phyloP scores from a whole-genome alignment of 2,329 filamentous ascomycete genomes.

The Exophiala mesophila region DNA sequence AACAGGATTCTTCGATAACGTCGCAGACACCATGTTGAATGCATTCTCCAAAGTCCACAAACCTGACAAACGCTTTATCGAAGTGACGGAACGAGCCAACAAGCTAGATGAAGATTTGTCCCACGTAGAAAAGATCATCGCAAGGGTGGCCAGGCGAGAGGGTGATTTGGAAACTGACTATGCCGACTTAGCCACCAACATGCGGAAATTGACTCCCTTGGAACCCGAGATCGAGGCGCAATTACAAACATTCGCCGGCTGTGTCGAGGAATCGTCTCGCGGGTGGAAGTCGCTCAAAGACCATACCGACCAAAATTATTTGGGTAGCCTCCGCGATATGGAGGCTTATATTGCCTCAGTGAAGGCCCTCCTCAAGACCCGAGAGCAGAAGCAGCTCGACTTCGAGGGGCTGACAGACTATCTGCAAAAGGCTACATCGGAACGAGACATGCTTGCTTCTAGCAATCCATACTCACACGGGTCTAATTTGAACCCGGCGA shows the following conservation, averaged over 20 bases:
- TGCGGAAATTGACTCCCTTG: slow-evolving; percentile 83
- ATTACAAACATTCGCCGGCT: slow-evolving; percentile 79
- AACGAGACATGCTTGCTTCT: slow-evolving; percentile 73
- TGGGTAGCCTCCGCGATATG: slow-evolving; percentile 90
- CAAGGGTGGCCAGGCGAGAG: slow-evolving; percentile 81
- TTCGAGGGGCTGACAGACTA: slow-evolving; percentile 96
- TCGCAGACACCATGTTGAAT: slow-evolving; percentile 94
- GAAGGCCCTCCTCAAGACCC: slow-evolving; percentile 81
- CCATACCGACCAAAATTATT: slow-evolving; percentile 90
- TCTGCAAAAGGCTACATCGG: slow-evolving; percentile 80
- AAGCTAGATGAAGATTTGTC: slow-evolving; percentile 91
- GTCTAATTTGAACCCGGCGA: slow-evolving; percentile 61
- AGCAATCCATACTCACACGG: slow-evolving; percentile 58
- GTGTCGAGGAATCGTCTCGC: slow-evolving; percentile 74
- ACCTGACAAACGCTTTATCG: slow-evolving; percentile 87
- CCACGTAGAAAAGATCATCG: slow-evolving; percentile 93
- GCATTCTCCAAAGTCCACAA: slow-evolving; percentile 96
- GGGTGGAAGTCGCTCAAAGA: slow-evolving; percentile 80
- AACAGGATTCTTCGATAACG: slow-evolving; percentile 83
- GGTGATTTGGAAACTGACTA: slow-evolving; percentile 84
- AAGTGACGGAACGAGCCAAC: slow-evolving; percentile 85
- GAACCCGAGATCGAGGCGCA: slow-evolving; percentile 81
- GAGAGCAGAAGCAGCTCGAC: slow-evolving; percentile 96
- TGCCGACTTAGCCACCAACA: slow-evolving; percentile 84
- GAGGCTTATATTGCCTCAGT: slow-evolving; percentile 85